Conservation (phyloP, 2,329 filamentous ascomycete genomes). For the Colletotrichum simmondsii region DNA sequence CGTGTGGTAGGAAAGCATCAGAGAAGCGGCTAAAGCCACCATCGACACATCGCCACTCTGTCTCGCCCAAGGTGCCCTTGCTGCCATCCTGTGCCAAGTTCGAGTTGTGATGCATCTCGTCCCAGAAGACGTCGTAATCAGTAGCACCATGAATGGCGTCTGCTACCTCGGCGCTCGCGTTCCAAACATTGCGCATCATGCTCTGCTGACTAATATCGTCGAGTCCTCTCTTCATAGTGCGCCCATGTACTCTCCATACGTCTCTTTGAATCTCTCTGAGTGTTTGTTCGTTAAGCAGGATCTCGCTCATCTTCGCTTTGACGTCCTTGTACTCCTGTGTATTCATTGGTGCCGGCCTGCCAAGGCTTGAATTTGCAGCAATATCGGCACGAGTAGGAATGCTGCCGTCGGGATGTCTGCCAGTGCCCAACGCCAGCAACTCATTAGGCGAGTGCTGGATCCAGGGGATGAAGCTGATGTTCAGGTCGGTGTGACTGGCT, state of each 20-base stretch:
- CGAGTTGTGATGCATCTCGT: conserved; percentile 46
- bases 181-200: conserved; percentile 54
- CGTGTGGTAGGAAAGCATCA: conserved; percentile 68
- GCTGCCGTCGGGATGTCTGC: conserved; percentile 60
- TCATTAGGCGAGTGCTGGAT: conserved; percentile 64
- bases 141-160: conserved; percentile 46
- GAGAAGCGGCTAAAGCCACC: conserved; percentile 64
- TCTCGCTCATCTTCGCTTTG: conserved; percentile 40
- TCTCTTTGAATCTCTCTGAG: conserved; percentile 48
- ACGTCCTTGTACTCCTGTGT: conserved; percentile 40
- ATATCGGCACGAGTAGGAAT: conserved; percentile 63
- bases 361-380: conserved; percentile 54
- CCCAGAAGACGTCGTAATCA: conserved; percentile 47
- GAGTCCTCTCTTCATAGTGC: conserved; percentile 56
- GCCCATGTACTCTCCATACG: conserved; percentile 53
- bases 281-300: background rate
- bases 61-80: conserved; percentile 39
- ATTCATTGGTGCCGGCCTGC: conserved; percentile 39
- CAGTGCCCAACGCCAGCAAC: conserved; percentile 58
- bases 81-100: conserved; percentile 45
- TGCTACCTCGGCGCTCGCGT: conserved; percentile 61
- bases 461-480: conserved; percentile 72
- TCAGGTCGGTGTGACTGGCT: conserved; percentile 52
- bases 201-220: conserved; percentile 65
- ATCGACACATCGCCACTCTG: conserved; percentile 37